A percentile compares a stretch with the other conserved stretches of the same genome.
These are phyloP conservation scores for Cadophora sp. DNA, from an alignment of 2,329 filamentous ascomycete genomes.

Conservation along the genomic window DNA sequence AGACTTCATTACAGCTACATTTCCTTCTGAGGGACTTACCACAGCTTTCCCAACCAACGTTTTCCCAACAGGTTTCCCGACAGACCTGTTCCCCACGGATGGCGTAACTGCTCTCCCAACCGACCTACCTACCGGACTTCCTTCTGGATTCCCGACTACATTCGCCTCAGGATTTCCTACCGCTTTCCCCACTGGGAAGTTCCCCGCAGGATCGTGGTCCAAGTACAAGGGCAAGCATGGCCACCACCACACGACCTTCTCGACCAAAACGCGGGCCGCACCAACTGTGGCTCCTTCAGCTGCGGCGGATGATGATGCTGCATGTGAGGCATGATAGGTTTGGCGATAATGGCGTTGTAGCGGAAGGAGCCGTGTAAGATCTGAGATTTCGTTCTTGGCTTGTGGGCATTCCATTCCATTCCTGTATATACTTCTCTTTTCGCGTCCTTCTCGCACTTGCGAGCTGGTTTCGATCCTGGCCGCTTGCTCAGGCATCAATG, in stretches of 20 bases:
- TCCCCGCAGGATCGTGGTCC: not conserved
- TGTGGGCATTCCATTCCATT: not conserved
- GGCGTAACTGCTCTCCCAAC: not conserved
- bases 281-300: not conserved
- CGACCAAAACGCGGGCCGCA: not conserved
- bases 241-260: not conserved
- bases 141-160: not conserved
- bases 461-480: not conserved
- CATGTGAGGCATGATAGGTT: not conserved
- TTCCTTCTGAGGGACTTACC: not conserved
- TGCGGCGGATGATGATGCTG: not conserved
- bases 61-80: constrained; percentile 1
- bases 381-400: not conserved
- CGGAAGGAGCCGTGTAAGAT: not conserved
- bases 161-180: not conserved
- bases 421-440: not conserved
- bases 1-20: not conserved
- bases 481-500: not conserved
- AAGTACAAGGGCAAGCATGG: not conserved
- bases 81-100: not conserved
- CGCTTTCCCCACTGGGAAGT: not conserved
- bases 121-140: not conserved
- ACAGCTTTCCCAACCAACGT: constrained; percentile 6
- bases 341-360: not conserved
- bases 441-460: not conserved